These are phyloP conservation scores for Fusarium sp. DNA, from an alignment of 2,329 filamentous ascomycete genomes.

Conservation along the genomic window DNA sequence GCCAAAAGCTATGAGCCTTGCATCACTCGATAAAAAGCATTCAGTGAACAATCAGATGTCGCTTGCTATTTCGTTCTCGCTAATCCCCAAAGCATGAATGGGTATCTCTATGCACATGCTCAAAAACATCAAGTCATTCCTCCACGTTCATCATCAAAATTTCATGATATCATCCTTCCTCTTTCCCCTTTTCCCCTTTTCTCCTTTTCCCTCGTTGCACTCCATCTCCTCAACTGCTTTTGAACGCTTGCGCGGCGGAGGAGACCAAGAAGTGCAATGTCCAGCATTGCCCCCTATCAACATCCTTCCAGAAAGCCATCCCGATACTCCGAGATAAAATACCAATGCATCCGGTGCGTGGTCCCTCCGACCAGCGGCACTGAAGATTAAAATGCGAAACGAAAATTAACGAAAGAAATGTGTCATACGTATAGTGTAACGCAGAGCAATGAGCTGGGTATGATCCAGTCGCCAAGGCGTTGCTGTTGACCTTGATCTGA, in stretches of 20 bases:
- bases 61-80: constrained; percentile 51
- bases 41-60: constrained; percentile 46
- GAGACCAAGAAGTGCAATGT: constrained; percentile 44
- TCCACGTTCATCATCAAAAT: constrained; percentile 48
- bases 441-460: constrained; percentile 14
- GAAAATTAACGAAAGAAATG: constrained; percentile 20
- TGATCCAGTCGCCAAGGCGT: constrained; percentile 12
- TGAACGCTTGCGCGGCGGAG: constrained; percentile 12
- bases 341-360: constrained; percentile 50
- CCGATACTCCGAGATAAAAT: constrained; percentile 27
- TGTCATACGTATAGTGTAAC: neutral
- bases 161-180: constrained; percentile 36
- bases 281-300: constrained; percentile 47
- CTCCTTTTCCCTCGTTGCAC: constrained; percentile 32
- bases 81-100: constrained; percentile 47
- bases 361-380: constrained; percentile 50
- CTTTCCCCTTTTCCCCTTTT: constrained; percentile 1
- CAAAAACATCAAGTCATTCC: constrained; percentile 43
- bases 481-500: constrained; percentile 26
- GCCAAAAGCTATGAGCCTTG: neutral
- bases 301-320: constrained; percentile 26
- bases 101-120: constrained; percentile 55
- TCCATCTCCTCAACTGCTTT: constrained; percentile 29
- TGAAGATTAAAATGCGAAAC: constrained; percentile 32
- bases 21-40: constrained; percentile 9